A percentile compares a stretch with the other conserved stretches of the same genome.
These are phyloP conservation scores for Eucalyptus regnans DNA, from an alignment of 345 rosid genomes.

Conservation along the genomic window DNA sequence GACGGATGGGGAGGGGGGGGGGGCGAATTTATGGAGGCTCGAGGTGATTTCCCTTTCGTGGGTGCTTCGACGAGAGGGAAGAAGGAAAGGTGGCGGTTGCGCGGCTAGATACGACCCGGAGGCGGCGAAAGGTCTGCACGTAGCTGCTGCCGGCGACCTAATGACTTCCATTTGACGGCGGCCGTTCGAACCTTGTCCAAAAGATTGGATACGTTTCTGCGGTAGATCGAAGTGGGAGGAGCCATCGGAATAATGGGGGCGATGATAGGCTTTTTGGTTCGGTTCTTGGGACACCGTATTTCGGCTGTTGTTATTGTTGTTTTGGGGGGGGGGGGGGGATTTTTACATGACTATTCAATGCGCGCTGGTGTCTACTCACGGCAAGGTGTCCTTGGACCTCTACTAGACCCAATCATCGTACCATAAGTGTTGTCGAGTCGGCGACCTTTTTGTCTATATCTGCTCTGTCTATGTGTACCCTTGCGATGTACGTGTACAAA, in stretches of 20 bases:
- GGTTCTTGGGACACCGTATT: neutral
- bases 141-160: neutral
- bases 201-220: neutral
- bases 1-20: neutral
- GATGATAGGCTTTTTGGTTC: neutral
- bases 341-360: neutral
- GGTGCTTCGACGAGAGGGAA: neutral
- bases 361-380: neutral
- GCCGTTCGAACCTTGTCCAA: neutral
- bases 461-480: accelerated
- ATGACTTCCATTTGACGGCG: neutral
- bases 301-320: neutral
- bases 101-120: neutral
- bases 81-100: neutral
- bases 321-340: neutral
- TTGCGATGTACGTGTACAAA: neutral
- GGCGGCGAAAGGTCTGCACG: neutral
- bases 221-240: neutral
- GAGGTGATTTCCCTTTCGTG: neutral
- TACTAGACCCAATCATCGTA: neutral
- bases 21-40: neutral
- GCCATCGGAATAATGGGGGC: neutral
- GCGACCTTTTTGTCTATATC: neutral
- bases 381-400: too few relatives aligned
- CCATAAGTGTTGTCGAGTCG: neutral